Conservation (phyloP, 2,329 filamentous ascomycete genomes). For the Pseudophaeomoniella oleicola region DNA sequence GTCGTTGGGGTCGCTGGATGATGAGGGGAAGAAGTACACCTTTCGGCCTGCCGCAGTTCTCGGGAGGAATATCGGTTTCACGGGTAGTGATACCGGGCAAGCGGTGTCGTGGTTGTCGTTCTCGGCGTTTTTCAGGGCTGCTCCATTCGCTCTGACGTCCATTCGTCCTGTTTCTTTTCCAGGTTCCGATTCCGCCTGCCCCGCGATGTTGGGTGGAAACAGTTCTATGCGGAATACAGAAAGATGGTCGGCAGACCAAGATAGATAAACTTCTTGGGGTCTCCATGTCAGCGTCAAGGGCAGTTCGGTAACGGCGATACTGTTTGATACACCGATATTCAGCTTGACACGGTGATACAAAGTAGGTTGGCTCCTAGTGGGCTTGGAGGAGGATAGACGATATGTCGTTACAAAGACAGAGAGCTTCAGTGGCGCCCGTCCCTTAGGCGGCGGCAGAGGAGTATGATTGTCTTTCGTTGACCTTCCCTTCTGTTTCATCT, state of each 20-base stretch:
- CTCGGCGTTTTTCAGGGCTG: no score
- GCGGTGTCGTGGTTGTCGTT: no score
- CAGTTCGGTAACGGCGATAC: background rate
- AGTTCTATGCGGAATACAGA: background rate
- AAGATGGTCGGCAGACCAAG: background rate
- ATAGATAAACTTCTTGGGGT: background rate
- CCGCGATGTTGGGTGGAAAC: background rate
- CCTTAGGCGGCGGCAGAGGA: no score
- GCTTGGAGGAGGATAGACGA: background rate
- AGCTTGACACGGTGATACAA: slow-evolving; percentile 7
- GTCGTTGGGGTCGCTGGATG: no score
- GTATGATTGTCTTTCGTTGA: background rate
- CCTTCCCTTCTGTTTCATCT: no score
- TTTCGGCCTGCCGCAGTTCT: no score
- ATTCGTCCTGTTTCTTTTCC: background rate
- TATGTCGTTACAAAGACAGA: background rate
- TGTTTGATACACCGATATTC: background rate
- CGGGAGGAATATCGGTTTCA: no score
- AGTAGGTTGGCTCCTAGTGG: background rate
- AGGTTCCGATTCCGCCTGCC: background rate
- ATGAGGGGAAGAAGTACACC: no score
- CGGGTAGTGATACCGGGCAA: no score
- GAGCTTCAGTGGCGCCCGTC: no score
- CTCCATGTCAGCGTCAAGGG: background rate
- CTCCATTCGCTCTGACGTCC: background rate